Conservation (phyloP, 1,284 basidiomycete species). For the Cystobasidium slooffiae region DNA sequence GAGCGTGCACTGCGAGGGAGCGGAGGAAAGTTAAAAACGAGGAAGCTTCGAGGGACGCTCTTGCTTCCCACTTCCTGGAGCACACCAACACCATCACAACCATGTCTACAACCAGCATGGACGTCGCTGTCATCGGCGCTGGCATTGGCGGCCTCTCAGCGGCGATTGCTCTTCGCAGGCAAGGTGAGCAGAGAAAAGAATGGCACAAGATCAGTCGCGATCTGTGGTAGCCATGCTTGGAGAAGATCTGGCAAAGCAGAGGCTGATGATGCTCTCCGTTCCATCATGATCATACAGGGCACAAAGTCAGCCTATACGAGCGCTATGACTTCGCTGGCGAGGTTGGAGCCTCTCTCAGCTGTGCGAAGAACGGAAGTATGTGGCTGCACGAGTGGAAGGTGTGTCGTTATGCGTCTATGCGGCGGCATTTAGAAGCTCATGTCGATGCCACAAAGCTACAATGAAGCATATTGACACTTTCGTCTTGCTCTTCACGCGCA, state of each 20-base stretch:
- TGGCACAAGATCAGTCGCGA: neutral
- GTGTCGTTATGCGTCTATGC: neutral
- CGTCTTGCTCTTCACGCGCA: neutral
- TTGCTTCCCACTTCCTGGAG: neutral
- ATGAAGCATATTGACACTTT: neutral
- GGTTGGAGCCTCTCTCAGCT: conserved; percentile 50
- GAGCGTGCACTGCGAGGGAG: neutral
- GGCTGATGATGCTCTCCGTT: neutral
- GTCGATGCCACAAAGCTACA: neutral
- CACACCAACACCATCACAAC: neutral
- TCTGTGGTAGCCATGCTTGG: neutral
- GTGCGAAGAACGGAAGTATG: conserved; percentile 39
- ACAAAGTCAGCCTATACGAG: conserved; percentile 54
- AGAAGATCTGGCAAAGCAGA: neutral
- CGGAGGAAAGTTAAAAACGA: neutral
- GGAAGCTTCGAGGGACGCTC: neutral
- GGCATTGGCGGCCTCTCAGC: conserved; percentile 55
- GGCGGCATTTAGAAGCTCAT: neutral
- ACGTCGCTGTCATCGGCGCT: conserved; percentile 52
- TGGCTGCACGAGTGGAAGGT: conserved; percentile 42
- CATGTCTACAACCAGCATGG: conserved; percentile 18
- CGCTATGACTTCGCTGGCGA: conserved; percentile 55
- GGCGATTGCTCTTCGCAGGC: conserved; percentile 54
- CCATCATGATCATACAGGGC: neutral
- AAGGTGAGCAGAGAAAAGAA: conserved; percentile 48